phyloP scores from a whole-genome alignment of 2,329 filamentous ascomycete genomes.

The Aspergillus floridensis region DNA sequence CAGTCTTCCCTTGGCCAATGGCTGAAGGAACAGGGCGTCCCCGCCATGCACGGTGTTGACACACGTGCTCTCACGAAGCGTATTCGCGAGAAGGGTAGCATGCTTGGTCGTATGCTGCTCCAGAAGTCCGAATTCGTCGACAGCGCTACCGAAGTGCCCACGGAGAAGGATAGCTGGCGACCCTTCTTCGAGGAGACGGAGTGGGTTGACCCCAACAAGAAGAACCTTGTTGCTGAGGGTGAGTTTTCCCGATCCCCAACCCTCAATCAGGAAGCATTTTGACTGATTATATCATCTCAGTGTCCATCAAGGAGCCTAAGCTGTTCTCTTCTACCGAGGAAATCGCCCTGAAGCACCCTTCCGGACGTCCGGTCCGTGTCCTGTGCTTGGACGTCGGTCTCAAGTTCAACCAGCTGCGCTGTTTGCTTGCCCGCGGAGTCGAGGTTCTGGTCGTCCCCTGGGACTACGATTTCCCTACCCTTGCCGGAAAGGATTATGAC shows the following conservation, averaged over 20 bases:
- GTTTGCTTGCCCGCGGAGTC: slow-evolving; percentile 83
- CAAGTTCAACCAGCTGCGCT: slow-evolving; percentile 97
- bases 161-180: slow-evolving; percentile 47
- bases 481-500: slow-evolving; percentile 81
- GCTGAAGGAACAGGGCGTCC: slow-evolving; percentile 93
- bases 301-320: slow-evolving; percentile 83
- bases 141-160: slow-evolving; percentile 40
- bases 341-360: slow-evolving; percentile 77
- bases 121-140: slow-evolving; percentile 55
- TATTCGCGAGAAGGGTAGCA: slow-evolving; percentile 90
- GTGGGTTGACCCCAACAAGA: slow-evolving; percentile 88
- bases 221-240: slow-evolving; percentile 94
- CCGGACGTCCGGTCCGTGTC: slow-evolving; percentile 80
- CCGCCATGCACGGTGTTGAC: slow-evolving; percentile 92
- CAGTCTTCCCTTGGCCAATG: slow-evolving; percentile 86
- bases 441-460: slow-evolving; percentile 94
- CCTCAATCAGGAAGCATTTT: not conserved
- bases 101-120: slow-evolving; percentile 86
- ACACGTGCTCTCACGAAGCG: slow-evolving; percentile 91
- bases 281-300: slow-evolving; percentile 49
- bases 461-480: slow-evolving; percentile 83
- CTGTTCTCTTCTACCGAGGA: slow-evolving; percentile 74
- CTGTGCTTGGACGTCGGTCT: slow-evolving; percentile 94
- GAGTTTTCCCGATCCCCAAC: slow-evolving; percentile 41
- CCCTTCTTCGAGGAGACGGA: slow-evolving; percentile 72